Percentiles rank a stretch among this genome's conserved stretches.
phyloP scores from a whole-genome alignment of 371 early-diverging fungal species.

The Syncephalis plumigaleata region DNA sequence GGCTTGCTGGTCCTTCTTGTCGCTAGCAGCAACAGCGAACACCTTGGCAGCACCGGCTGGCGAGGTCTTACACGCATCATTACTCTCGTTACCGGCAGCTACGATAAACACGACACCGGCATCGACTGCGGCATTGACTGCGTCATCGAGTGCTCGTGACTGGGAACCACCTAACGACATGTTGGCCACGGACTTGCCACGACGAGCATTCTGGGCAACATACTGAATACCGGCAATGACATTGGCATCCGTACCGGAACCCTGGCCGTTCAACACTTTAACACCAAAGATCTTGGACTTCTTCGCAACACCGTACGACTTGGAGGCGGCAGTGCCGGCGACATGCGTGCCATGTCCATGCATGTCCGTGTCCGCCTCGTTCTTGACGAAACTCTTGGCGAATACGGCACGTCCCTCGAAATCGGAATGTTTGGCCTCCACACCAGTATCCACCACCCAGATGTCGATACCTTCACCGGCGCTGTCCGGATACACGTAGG shows the following conservation, averaged over 20 bases:
- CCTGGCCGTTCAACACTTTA: conserved; percentile 53
- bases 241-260: conserved; percentile 40
- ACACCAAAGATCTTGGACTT: conserved; percentile 66
- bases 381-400: conserved; percentile 42
- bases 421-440: conserved; percentile 51
- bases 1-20: conserved; percentile 31
- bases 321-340: conserved; percentile 59
- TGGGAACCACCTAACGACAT: conserved; percentile 10
- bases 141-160: conserved; percentile 9
- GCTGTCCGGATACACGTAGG: conserved; percentile 20
- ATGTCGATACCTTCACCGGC: conserved; percentile 42
- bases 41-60: conserved; percentile 27
- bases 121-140: conserved; percentile 9
- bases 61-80: conserved; percentile 35
- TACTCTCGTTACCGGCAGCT: conserved; percentile 42
- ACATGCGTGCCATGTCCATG: conserved; percentile 53
- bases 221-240: conserved; percentile 61
- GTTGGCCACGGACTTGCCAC: conserved; percentile 2
- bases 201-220: conserved; percentile 18
- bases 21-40: conserved; percentile 44
- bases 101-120: conserved; percentile 37
- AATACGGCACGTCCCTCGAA: conserved; percentile 64
- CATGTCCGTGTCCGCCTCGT: conserved; percentile 28
- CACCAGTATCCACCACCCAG: conserved; percentile 60
- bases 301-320: conserved; percentile 74